Evolutionary conservation across 2,329 filamentous ascomycete species (phyloP).

Genomic region (Monilinia fructigena): DNA sequence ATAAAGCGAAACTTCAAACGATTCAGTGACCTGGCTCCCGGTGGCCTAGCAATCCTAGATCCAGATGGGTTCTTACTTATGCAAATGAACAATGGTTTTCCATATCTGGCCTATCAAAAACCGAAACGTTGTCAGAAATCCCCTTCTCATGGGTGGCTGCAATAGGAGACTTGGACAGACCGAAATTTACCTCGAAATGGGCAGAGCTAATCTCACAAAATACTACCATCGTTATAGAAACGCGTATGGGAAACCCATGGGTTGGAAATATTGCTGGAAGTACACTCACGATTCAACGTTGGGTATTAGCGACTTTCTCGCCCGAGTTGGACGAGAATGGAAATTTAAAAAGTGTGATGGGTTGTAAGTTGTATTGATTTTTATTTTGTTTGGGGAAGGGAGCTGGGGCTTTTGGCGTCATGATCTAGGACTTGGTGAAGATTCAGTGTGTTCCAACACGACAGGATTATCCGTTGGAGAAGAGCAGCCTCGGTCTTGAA

Average conservation of each 20-base stretch:
- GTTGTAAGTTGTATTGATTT: slow-evolving; percentile 38
- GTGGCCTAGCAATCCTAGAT: slow-evolving; percentile 41
- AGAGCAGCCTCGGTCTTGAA: neutral
- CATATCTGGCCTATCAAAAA: slow-evolving; percentile 17
- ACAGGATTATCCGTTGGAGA: neutral
- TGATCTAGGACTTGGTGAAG: slow-evolving; percentile 47
- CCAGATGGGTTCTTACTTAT: slow-evolving; percentile 22
- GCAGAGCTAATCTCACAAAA: slow-evolving; percentile 13
- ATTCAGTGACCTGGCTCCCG: slow-evolving; percentile 79
- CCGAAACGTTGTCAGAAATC: neutral
- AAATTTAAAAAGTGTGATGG: slow-evolving; percentile 71
- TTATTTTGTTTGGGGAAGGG: slow-evolving; percentile 58
- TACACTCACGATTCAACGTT: slow-evolving; percentile 69
- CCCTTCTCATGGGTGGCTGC: slow-evolving; percentile 17
- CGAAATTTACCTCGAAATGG: slow-evolving; percentile 23
- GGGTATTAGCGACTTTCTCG: slow-evolving; percentile 75
- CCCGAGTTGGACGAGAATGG: slow-evolving; percentile 66
- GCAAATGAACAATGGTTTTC: slow-evolving; percentile 26
- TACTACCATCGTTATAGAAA: slow-evolving; percentile 17
- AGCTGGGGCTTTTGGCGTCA: too few species aligned
- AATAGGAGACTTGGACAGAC: slow-evolving; percentile 19
- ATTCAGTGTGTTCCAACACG: neutral
- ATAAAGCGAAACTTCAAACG: slow-evolving; percentile 75
- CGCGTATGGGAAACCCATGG: slow-evolving; percentile 23
- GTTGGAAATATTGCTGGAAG: slow-evolving; percentile 57